Evolutionary conservation across 2,329 filamentous ascomycete genomes (phyloP), one percentile per base, ranked within the genome.

Genomic region (Coniochaeta hoffmannii): DNA sequence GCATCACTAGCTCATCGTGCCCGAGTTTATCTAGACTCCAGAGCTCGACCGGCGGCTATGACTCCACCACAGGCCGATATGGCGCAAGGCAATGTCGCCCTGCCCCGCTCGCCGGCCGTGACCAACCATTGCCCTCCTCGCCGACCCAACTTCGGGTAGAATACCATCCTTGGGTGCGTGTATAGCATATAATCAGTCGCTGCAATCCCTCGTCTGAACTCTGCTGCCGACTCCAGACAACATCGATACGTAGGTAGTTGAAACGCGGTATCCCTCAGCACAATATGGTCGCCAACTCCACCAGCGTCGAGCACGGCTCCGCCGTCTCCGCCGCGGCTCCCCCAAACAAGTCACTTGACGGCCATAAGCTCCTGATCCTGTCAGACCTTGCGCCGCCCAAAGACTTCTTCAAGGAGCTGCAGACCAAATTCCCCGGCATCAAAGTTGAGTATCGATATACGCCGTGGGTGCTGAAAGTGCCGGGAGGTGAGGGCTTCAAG

Each of bases 281-380:
- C 31, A 28, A 38, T 1, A 38, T 53, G 50, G 50, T 53, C 22
- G 30, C 30, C 50, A 30, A 53, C 34, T 36, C 50, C 11, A 17
- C 15, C 34, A 31, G 50, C 10, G 6, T 12, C 50, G 34, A 53
- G 11, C 14, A 17, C 22, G 50, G 50, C 34, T 11, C 12, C 19
- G 22, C 10, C 28, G 10, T 7, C 9, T 28, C 32, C 10, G 31
- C 32, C 50, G 19, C 32, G 38, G 56, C 49, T 11, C 31, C 36
- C 44, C 59, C 58, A 1, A 74, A 75, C 64, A 66, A 64, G 53
- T 71, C 72, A 34, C 69, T 79, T 49, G 68, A 67, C 50, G 76
- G 75, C 44, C 77, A 81, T 65, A 76, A 76, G 59, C 72, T 80
- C 26, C 60, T 81, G 24, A 62, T 79, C 53, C 58, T 78, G 7